Conservation (phyloP, 2,329 filamentous ascomycete genomes). For the Pseudogymnoascus sp. region DNA sequence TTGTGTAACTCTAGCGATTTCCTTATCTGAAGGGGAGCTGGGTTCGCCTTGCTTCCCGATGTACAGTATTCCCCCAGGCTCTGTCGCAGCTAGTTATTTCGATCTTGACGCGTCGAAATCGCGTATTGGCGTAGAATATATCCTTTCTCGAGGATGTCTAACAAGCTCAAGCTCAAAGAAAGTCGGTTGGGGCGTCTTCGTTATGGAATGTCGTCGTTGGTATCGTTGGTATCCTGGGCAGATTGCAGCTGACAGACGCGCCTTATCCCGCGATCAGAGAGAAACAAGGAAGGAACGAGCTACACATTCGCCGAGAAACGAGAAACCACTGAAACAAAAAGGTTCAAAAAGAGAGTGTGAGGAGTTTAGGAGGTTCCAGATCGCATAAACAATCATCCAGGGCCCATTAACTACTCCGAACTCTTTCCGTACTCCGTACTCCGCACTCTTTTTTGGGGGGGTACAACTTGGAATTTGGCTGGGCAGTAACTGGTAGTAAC, state of each 20-base stretch:
- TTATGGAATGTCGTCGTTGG: neutral
- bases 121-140: neutral
- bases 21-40: neutral
- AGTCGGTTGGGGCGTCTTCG: neutral
- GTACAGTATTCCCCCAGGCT: neutral
- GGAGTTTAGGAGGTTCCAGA: neutral
- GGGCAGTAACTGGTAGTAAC: too few relatives aligned
- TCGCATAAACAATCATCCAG: neutral
- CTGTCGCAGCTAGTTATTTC: neutral
- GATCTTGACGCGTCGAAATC: neutral
- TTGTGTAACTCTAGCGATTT: constrained; percentile 3
- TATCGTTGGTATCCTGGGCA: neutral
- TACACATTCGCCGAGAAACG: neutral
- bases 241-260: neutral
- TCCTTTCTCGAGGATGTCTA: neutral
- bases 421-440: too few relatives aligned
- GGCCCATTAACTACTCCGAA: neutral
- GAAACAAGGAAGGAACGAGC: constrained; percentile 1
- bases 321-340: neutral
- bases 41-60: neutral
- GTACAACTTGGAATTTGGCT: neutral
- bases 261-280: neutral
- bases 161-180: neutral
- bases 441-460: too few relatives aligned
- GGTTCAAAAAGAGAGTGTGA: neutral